phyloP scores from a whole-genome alignment of 169 alveolate species.

The Babesia microti region DNA sequence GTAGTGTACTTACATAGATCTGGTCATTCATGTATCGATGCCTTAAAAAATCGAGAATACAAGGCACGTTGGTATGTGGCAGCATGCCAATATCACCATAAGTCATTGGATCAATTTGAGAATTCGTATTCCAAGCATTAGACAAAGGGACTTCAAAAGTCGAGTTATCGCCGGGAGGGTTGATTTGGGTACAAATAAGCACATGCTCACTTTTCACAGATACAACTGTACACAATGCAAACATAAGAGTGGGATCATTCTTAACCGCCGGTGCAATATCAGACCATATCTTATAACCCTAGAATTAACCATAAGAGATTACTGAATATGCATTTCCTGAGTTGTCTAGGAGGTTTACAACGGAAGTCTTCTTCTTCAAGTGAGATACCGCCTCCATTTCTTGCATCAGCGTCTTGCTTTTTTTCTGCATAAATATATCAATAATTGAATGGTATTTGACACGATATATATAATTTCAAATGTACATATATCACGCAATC shows the following conservation, averaged over 20 bases:
- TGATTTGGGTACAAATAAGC: slow-evolving; percentile 61
- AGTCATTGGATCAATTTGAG: slow-evolving; percentile 79
- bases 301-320: slow-evolving; percentile 4
- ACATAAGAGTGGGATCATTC: slow-evolving; percentile 74
- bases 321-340: too few species aligned
- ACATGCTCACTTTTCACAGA: slow-evolving; percentile 68
- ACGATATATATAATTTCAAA: too few species aligned
- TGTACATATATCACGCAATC: too few species aligned
- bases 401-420: too few species aligned
- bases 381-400: too few species aligned
- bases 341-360: too few species aligned
- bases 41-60: slow-evolving; percentile 70
- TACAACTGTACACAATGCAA: slow-evolving; percentile 80
- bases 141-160: slow-evolving; percentile 70
- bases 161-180: slow-evolving; percentile 1
- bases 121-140: slow-evolving; percentile 74
- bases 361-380: too few species aligned
- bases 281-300: slow-evolving; percentile 82
- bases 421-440: too few species aligned
- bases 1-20: slow-evolving; percentile 50
- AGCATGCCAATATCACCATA: slow-evolving; percentile 78
- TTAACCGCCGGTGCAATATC: slow-evolving; percentile 78
- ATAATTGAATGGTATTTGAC: too few species aligned
- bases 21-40: slow-evolving; percentile 73
- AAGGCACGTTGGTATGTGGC: slow-evolving; percentile 73